Percentiles rank a stretch among this genome's conserved stretches.
Conservation (phyloP, 2,329 filamentous ascomycete genomes). For the Harringtonia lauricola region DNA sequence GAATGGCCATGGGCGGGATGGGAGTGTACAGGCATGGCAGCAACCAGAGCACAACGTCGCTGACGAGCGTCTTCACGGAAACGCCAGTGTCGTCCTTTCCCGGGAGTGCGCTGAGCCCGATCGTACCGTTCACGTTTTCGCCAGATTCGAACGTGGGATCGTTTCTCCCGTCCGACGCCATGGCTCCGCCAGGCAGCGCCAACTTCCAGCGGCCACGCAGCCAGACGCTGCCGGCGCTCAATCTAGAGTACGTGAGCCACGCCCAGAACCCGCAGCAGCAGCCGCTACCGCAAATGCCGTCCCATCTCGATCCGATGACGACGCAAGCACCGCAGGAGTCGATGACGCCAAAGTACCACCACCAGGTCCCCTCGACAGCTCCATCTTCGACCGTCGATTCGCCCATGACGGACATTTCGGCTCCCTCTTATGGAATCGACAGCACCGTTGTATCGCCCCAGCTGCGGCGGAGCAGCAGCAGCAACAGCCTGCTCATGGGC, state of each 20-base stretch:
- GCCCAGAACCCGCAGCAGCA: constrained; percentile 26
- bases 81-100: constrained; percentile 57
- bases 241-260: constrained; percentile 46
- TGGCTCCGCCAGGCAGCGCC: constrained; percentile 25
- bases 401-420: constrained; percentile 33
- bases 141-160: constrained; percentile 60
- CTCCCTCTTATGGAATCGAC: constrained; percentile 25
- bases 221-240: constrained; percentile 72
- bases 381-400: constrained; percentile 43
- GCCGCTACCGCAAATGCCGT: constrained; percentile 20
- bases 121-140: constrained; percentile 63
- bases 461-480: constrained; percentile 41
- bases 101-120: constrained; percentile 60
- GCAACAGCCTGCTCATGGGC: constrained; percentile 28
- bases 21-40: constrained; percentile 48
- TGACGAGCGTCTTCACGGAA: constrained; percentile 58
- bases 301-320: constrained; percentile 39
- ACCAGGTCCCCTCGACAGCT: constrained; percentile 32
- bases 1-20: constrained; percentile 23
- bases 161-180: constrained; percentile 38
- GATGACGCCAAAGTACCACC: constrained; percentile 10
- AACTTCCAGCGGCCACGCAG: constrained; percentile 69
- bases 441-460: constrained; percentile 29
- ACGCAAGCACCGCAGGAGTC: background rate
- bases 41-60: constrained; percentile 55